phyloP scores from a whole-genome alignment of 164 flowering plant species.

The Tetrastigma voinierianum region DNA sequence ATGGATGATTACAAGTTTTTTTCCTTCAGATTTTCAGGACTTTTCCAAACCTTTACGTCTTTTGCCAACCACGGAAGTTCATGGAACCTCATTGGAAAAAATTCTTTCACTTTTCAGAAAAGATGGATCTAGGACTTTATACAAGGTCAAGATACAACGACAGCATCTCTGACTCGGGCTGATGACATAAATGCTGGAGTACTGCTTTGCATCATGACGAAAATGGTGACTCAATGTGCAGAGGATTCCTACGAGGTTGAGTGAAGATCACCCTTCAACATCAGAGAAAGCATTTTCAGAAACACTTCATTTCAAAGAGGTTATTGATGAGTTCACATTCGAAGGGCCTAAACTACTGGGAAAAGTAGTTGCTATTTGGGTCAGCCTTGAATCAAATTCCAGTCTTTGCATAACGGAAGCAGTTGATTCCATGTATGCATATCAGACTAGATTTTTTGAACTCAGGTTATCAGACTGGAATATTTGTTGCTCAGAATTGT shows the following conservation, averaged over 20 bases:
- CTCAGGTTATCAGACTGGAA: no score
- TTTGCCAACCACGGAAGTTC: conserved; percentile 56
- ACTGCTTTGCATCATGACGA: conserved; percentile 71
- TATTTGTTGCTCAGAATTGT: background rate
- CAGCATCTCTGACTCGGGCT: conserved; percentile 62
- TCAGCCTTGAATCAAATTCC: conserved; percentile 85
- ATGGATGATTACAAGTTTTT: background rate
- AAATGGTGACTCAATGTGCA: conserved; percentile 71
- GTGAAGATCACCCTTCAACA: conserved; percentile 12
- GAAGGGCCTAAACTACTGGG: conserved; percentile 66
- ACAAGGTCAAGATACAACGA: conserved; percentile 48
- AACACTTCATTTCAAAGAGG: conserved; percentile 60
- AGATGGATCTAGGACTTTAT: conserved; percentile 37
- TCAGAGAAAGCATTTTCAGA: conserved; percentile 23
- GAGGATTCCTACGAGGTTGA: conserved; percentile 46
- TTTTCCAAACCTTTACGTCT: conserved; percentile 70
- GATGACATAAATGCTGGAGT: conserved; percentile 60
- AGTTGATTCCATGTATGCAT: background rate
- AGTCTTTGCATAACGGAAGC: conserved; percentile 7
- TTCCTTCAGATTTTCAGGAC: conserved; percentile 61
- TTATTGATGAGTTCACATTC: conserved; percentile 59
- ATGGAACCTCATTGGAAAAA: conserved; percentile 30
- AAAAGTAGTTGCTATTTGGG: conserved; percentile 69
- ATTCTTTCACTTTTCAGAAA: conserved; percentile 8
- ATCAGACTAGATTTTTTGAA: no score